Percentiles rank a stretch among this genome's conserved stretches.
Evolutionary conservation across 2,329 filamentous ascomycete species (phyloP).

Genomic region (Fusarium pseudonygamai): DNA sequence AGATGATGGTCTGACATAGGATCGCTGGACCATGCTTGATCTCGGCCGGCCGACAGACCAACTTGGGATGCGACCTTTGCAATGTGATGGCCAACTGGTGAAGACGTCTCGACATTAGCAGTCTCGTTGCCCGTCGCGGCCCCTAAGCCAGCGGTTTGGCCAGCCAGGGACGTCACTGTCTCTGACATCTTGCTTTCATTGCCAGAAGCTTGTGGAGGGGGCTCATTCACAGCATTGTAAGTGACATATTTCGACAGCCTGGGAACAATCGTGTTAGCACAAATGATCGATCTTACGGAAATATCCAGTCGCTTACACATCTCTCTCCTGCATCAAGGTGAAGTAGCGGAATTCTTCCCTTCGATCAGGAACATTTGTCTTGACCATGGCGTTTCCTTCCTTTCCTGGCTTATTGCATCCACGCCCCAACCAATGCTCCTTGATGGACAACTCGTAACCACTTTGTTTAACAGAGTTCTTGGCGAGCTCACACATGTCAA

Average conservation of each 20-base stretch:
- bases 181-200: conserved; percentile 30
- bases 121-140: conserved; percentile 3
- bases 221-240: conserved; percentile 44
- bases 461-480: conserved; percentile 96
- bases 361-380: conserved; percentile 95
- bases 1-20: conserved; percentile 57
- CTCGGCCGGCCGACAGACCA: conserved; percentile 39
- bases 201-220: conserved; percentile 7
- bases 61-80: conserved; percentile 33
- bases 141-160: conserved; percentile 3
- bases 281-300: not conserved
- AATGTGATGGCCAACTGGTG: conserved; percentile 16
- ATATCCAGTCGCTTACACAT: conserved; percentile 71
- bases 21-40: conserved; percentile 52
- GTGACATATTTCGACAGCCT: conserved; percentile 57
- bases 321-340: conserved; percentile 83
- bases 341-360: conserved; percentile 90
- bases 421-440: conserved; percentile 88
- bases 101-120: conserved; percentile 16
- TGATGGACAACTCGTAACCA: conserved; percentile 89
- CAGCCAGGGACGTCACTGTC: conserved; percentile 21
- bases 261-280: conserved; percentile 1
- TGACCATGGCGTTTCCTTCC: conserved; percentile 89
- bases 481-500: conserved; percentile 98
- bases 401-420: conserved; percentile 82